A percentile compares a stretch with the other conserved stretches of the same genome.
Evolutionary conservation across 805 yeast genomes (phyloP).

Genomic region (Zygotorulaspora sp.): DNA sequence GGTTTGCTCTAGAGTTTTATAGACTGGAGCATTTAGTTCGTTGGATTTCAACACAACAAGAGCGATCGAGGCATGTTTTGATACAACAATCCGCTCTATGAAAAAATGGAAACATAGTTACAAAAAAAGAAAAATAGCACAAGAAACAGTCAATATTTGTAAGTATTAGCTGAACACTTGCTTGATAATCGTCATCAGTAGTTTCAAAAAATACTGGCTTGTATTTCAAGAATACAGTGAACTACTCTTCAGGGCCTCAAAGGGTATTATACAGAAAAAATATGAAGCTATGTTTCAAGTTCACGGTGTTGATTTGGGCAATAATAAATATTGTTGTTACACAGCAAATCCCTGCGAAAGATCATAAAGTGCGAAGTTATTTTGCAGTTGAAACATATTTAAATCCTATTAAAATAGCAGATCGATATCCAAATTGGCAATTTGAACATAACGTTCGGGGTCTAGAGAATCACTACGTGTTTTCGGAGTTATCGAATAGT

Average conservation of each 20-base stretch:
- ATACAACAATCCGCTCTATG: too few relatives aligned
- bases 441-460: constrained; percentile 67
- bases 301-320: constrained; percentile 6
- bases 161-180: too few relatives aligned
- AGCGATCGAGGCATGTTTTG: too few relatives aligned
- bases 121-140: too few relatives aligned
- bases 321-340: constrained; percentile 4
- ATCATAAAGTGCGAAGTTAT: constrained; percentile 51
- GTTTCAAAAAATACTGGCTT: too few relatives aligned
- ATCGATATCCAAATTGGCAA: constrained; percentile 41
- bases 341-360: constrained; percentile 38
- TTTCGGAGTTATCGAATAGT: constrained; percentile 39
- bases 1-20: too few relatives aligned
- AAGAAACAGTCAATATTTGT: too few relatives aligned
- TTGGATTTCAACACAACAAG: too few relatives aligned
- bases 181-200: too few relatives aligned
- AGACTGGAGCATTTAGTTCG: too few relatives aligned
- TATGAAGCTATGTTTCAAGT: constrained; percentile 10
- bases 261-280: not conserved
- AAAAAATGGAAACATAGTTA: too few relatives aligned
- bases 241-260: not conserved
- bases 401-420: constrained; percentile 37
- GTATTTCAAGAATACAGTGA: too few relatives aligned
- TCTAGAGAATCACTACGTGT: constrained; percentile 58
- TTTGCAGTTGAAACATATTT: constrained; percentile 55